Base-by-base conservation (phyloP, 345 rosid genomes). In the Schrenkiella parvula region DNA sequence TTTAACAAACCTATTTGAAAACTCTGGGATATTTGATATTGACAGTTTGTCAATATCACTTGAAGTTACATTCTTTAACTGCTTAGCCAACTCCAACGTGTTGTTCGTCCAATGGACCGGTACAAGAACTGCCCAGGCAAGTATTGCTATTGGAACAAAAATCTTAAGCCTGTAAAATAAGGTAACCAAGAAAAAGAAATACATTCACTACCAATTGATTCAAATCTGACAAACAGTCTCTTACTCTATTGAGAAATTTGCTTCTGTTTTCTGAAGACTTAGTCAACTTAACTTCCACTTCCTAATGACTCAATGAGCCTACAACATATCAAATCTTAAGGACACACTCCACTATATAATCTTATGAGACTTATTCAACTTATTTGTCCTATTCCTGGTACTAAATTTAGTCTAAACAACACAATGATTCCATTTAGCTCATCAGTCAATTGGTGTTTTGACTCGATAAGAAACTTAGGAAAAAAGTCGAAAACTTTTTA, bases 1-100 rank as follows among this genome's bases (percentile, higher is more conserved):
- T 9, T 8, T 55, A 35, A 56, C 72, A 13, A 21, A 93, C 98
- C 98, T 88, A n/a, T 72, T 21, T 12, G 98, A 93, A 55, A 4
- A 14, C 18, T 5, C 55, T 2, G 92, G 91, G 65, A 93, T 65
- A 71, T 90, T 93, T 37, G 98, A 90, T 55, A 93, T 83, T 4
- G 97, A 84, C 39, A 93, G 95, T 82, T 83, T 87, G 83, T 93
- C 98, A 38, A 93, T 89, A 60, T 93, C 84, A 43, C 95, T 93
- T 4, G 89, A 67, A 71, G 96, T 93, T 54, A 93, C 87, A 59
- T 89, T 84, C 22, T 53, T 44, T 14, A 66, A 6, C 66, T 71
- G 65, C 44, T 59, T 50, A 35, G 71, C 84, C 34, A 53, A 1
- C 25, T 80, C 80, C 39, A 89, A 71, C 13, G 84, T 74, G 46